These are phyloP conservation scores for Phialophora tarda DNA, from an alignment of 2,329 filamentous ascomycete species.

Conservation along the genomic window DNA sequence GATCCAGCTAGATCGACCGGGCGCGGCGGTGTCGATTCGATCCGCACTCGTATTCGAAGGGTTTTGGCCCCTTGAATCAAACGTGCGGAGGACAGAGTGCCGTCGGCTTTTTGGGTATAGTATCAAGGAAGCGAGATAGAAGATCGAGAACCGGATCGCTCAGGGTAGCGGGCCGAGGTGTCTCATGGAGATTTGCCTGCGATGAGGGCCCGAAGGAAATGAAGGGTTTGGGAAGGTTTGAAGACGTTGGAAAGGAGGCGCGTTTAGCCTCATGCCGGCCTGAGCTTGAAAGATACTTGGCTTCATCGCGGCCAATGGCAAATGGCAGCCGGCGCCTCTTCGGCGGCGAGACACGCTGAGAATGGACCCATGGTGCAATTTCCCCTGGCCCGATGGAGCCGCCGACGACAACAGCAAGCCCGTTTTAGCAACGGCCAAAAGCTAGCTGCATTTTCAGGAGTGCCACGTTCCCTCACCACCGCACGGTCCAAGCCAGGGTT, in stretches of 20 bases:
- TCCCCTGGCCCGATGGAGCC: slow-evolving; percentile 6
- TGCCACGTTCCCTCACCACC: background rate
- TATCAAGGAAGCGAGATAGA: background rate
- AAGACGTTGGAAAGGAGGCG: slow-evolving; percentile 16
- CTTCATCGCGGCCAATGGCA: background rate
- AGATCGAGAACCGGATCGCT: slow-evolving; percentile 10
- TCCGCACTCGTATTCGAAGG: background rate
- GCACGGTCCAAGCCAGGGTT: background rate
- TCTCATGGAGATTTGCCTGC: background rate
- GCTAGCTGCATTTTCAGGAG: background rate
- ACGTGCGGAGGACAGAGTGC: background rate
- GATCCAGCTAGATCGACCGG: background rate
- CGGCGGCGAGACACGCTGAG: slow-evolving; percentile 3
- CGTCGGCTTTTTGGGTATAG: slow-evolving; percentile 6
- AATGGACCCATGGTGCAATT: slow-evolving; percentile 2
- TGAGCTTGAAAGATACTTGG: background rate
- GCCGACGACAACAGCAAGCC: background rate
- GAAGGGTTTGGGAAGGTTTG: slow-evolving; percentile 1
- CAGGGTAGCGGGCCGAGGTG: slow-evolving; percentile 1
- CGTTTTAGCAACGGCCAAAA: background rate
- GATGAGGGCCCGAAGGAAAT: background rate
- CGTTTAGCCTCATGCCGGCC: slow-evolving; percentile 1
- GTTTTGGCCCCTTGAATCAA: slow-evolving; percentile 3
- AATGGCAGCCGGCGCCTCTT: background rate
- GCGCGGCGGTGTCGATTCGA: background rate